These are phyloP conservation scores for Malassezia obtusa DNA, from an alignment of 1,284 basidiomycete species.

Conservation along the genomic window DNA sequence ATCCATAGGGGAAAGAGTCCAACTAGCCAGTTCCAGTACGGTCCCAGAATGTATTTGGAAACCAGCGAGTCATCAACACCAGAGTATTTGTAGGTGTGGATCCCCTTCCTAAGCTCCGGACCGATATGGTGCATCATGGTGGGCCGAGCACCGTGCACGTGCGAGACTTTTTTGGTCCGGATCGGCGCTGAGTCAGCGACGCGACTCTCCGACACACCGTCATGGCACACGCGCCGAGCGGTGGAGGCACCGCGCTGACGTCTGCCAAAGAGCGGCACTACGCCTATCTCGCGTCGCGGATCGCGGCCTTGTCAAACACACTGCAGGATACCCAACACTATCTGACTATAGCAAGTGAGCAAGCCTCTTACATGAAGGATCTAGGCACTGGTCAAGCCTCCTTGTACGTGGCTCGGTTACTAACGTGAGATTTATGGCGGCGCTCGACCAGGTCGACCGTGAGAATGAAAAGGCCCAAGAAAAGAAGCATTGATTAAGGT, in stretches of 20 bases:
- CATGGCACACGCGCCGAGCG: neutral
- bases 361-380: slow-evolving; percentile 18
- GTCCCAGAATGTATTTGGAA: slow-evolving; percentile 71
- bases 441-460: slow-evolving; percentile 16
- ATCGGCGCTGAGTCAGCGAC: neutral
- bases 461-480: slow-evolving; percentile 6
- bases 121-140: slow-evolving; percentile 48
- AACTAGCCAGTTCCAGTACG: slow-evolving; percentile 92
- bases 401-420: neutral
- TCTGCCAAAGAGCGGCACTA: slow-evolving; percentile 18
- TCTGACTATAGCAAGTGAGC: slow-evolving; percentile 16
- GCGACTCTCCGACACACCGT: neutral
- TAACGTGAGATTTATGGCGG: slow-evolving; percentile 15
- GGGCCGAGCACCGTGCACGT: neutral
- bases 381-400: slow-evolving; percentile 13
- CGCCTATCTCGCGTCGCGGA: slow-evolving; percentile 14
- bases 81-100: slow-evolving; percentile 57
- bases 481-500: neutral
- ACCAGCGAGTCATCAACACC: slow-evolving; percentile 54
- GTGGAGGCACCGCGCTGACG: slow-evolving; percentile 1
- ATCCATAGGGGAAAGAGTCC: slow-evolving; percentile 75
- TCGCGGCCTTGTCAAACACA: slow-evolving; percentile 7
- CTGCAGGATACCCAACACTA: slow-evolving; percentile 17
- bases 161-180: neutral
- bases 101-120: slow-evolving; percentile 49